phyloP scores from a whole-genome alignment of 257 asterid genomes.

The Rhazya stricta region DNA sequence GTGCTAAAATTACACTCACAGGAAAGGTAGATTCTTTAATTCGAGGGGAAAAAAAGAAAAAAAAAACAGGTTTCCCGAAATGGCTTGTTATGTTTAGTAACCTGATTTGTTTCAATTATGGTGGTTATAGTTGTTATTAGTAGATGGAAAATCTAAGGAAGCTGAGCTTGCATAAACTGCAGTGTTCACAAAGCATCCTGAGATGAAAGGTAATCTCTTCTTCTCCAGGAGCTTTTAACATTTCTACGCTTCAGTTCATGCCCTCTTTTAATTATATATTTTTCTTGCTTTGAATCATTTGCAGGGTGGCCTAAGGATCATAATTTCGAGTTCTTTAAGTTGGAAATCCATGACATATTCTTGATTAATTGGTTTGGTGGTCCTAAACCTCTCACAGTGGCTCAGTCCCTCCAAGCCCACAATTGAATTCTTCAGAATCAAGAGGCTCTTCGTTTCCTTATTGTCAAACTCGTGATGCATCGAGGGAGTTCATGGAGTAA shows the following conservation, averaged over 20 bases:
- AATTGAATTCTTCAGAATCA: slow-evolving; percentile 36
- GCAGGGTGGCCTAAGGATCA: slow-evolving; percentile 90
- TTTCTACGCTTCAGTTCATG: neutral
- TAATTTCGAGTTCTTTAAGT: slow-evolving; percentile 62
- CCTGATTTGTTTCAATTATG: neutral
- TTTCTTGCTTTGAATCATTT: slow-evolving; percentile 8
- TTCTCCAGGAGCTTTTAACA: neutral
- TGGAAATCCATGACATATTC: slow-evolving; percentile 66
- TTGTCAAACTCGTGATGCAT: too few species aligned
- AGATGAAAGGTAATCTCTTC: slow-evolving; percentile 53
- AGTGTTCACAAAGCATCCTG: slow-evolving; percentile 69
- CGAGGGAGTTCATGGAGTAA: too few species aligned
- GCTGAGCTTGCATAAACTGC: slow-evolving; percentile 59
- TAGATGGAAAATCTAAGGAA: slow-evolving; percentile 50
- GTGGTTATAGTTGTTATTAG: slow-evolving; percentile 50
- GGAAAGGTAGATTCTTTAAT: slow-evolving; percentile 59
- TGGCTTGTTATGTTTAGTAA: neutral
- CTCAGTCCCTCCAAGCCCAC: slow-evolving; percentile 52
- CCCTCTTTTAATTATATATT: neutral
- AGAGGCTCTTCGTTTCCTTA: too few species aligned
- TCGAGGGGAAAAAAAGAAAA: neutral
- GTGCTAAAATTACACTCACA: slow-evolving; percentile 68
- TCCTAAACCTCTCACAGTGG: slow-evolving; percentile 86
- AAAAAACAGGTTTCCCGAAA: too few species aligned
- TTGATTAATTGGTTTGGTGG: slow-evolving; percentile 94